Conservation (phyloP, 208 protist genomes). For the Leishmania martiniquensis region DNA sequence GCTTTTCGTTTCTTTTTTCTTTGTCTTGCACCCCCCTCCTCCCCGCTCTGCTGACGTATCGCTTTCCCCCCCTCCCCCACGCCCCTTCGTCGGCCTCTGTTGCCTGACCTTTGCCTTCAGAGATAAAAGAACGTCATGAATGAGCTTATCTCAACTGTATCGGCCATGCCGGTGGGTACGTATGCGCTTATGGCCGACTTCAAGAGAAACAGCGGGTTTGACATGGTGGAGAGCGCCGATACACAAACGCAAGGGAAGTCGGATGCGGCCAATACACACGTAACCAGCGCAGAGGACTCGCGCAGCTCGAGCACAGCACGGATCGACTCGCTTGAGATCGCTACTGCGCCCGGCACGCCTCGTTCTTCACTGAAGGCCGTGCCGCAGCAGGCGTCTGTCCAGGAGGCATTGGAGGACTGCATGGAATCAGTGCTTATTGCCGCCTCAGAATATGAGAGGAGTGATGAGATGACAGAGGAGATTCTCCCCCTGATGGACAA, state of each 20-base stretch:
- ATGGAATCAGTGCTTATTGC: conserved; percentile 23
- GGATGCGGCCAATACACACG: conserved; percentile 13
- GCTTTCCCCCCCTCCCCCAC: neutral
- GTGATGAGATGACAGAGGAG: conserved; percentile 20
- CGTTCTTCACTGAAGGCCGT: neutral
- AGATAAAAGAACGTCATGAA: conserved; percentile 5
- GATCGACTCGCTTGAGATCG: conserved; percentile 20
- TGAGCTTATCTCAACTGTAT: neutral
- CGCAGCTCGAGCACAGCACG: conserved; percentile 14
- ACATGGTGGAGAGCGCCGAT: conserved; percentile 10
- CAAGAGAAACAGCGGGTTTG: conserved; percentile 21
- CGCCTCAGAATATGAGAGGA: conserved; percentile 15
- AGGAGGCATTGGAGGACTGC: conserved; percentile 23
- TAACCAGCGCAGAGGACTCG: conserved; percentile 20
- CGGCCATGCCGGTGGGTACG: neutral
- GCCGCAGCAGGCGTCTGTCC: conserved; percentile 13
- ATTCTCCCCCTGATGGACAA: conserved; percentile 15
- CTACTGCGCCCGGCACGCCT: neutral
- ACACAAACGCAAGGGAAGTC: conserved; percentile 7
- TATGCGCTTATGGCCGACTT: neutral
- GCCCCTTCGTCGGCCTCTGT: neutral
- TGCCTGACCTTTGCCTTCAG: neutral
- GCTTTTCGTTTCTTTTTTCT: too few species aligned
- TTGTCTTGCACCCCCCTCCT: too few species aligned
- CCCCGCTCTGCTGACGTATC: too few species aligned